Evolutionary conservation across 2,329 filamentous ascomycete genomes (phyloP), one percentile per base, ranked within the genome.

Genomic region (Elsinoe perseae): DNA sequence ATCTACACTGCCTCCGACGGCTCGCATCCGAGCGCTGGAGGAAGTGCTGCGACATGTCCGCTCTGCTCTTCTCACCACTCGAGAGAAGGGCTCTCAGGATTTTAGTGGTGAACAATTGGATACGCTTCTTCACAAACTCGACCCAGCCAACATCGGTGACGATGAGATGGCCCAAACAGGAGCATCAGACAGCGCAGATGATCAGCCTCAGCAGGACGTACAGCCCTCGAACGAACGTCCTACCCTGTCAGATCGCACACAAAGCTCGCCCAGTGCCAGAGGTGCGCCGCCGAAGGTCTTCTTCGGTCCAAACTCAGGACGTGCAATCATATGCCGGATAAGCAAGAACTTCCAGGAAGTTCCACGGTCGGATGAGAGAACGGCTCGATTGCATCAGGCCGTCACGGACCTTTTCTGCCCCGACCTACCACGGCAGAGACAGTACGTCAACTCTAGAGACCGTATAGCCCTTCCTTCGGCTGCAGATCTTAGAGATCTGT

Each of bases 21-120:
- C 34, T 16, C 38, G 53, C 3, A 56, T 56, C 16, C 30, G 53
- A 10, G 14, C 28, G 7, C 53, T 56, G 9, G 53, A 56, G 18
- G 53, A 56, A 14, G 48, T 42, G n/a, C 40, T 56, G 4, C 23
- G 53, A 20, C n/a, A 25, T 20, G 28, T 46, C 10, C 21, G 53
- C 4, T 12, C 23, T 1, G 9, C 42, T 8, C 53, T 56, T 6
- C 21, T 43, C 18, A 16, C 34, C 9, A 5, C 18, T 12, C 23
- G 23, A 28, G 10, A 44, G 20, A 32, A 7, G 5, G 53, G 20
- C 25, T 8, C 6, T 20, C 16, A 25, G n/a, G 20, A 3, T 18
- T 16, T 30, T 36, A 9, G 40, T 23, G 12, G 4, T 20, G n/a
- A 46, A 9, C 53, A 48, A 6, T 6, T 56, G 16, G 18, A 32